These are phyloP conservation scores for Tolypocladium tundrense DNA, from an alignment of 2,329 filamentous ascomycete genomes.

Conservation along the genomic window DNA sequence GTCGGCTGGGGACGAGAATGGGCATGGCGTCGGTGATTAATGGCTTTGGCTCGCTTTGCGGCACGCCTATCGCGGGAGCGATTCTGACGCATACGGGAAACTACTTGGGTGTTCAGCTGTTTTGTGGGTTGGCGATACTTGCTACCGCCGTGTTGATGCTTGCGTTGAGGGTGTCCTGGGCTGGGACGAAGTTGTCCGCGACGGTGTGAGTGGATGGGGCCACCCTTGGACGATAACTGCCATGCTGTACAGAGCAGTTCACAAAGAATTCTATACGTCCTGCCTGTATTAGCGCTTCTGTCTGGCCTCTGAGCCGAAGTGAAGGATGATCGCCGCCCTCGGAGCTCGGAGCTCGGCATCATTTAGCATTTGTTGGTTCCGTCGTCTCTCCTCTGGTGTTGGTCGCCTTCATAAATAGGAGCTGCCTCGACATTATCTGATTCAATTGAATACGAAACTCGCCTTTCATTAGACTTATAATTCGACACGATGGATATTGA, in stretches of 20 bases:
- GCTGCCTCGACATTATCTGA: neutral
- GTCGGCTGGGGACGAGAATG: constrained; percentile 30
- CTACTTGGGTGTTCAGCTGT: neutral
- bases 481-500: neutral
- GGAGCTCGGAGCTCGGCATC: neutral
- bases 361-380: neutral
- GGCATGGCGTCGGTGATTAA: constrained; percentile 30
- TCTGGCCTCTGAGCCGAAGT: neutral
- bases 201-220: neutral
- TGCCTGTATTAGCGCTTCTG: neutral
- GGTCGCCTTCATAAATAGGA: neutral
- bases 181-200: neutral
- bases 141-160: neutral
- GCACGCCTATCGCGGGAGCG: constrained; percentile 28
- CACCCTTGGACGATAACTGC: neutral
- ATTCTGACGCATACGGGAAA: constrained; percentile 12
- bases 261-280: neutral
- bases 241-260: neutral
- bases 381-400: neutral
- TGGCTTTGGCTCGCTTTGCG: constrained; percentile 23
- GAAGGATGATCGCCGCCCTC: neutral
- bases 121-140: neutral
- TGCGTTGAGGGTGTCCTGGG: neutral
- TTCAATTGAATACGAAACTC: neutral
- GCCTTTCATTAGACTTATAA: neutral